Base-by-base conservation (phyloP, 2,329 filamentous ascomycete genomes). In the Chaetomium sp. region DNA sequence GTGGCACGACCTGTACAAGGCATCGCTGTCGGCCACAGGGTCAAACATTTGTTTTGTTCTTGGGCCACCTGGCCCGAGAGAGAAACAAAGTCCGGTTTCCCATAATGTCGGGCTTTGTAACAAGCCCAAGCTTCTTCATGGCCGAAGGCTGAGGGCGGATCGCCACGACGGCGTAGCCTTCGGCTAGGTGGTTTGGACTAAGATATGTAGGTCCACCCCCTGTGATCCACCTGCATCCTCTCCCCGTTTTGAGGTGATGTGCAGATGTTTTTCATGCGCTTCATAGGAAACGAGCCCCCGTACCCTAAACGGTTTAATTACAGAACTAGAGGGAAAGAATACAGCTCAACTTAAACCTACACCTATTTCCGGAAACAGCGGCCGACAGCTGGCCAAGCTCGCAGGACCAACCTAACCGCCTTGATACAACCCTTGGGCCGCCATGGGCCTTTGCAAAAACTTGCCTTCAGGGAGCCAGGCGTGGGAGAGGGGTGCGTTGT, bases 251-350 rank as follows among this genome's bases (percentile, higher is more conserved):
- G 53, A 43, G 43, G 59, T 61, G 61, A 62, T 61, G 53, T 59
- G 57, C 61, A 61, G 50, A 38, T 61, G 44, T 53, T 54, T 53
- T 55, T 62, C 48, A 63, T 63, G 61, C 62, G 51, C 36, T 42
- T 46, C 53, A 49, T 37, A 46, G 40, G 33, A 52, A 54, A 52
- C 38, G 27, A 37, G 49, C 44, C 54, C 9, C 27, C 59, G 41
- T 27, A 27, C 19, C 19, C 19, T 27, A 27, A 27, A 27, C 19
- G 19, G 19, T 27, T 27, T 27, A 27, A 27, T 27, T 27, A 27
- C 19, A 27, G 19, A 27, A 27, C 19, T 27, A 27, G 19, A 27
- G 19, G 19, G 19, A 27, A 27, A 27, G 19, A 27, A 27, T 27
- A 19, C 19, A 10, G 42, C 42, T 33, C 48, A 46, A 32, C 41